These are phyloP conservation scores for Teunomyces panamensis DNA, from an alignment of 805 yeast genomes.

Conservation along the genomic window DNA sequence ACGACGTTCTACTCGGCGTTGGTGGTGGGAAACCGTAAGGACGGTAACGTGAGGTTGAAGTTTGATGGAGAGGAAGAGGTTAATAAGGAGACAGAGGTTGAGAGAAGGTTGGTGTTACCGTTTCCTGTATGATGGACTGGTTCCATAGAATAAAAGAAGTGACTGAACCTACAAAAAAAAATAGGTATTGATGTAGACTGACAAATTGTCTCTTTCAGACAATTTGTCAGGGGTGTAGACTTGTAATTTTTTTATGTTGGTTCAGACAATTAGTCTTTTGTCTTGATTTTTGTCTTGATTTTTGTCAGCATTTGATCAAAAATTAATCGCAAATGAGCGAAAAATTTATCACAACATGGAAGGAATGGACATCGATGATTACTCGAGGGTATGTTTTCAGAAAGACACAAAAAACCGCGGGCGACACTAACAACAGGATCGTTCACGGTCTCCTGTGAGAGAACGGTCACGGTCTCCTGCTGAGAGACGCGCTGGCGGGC, in stretches of 20 bases:
- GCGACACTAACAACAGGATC: conserved; percentile 17
- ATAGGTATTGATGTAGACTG: neutral
- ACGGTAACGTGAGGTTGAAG: conserved; percentile 71
- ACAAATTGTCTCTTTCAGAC: neutral
- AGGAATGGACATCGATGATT: conserved; percentile 61
- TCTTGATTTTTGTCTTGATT: neutral
- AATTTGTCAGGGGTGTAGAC: no score
- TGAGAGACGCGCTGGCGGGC: neutral
- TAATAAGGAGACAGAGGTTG: conserved; percentile 92
- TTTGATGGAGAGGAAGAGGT: conserved; percentile 98
- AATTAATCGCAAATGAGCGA: neutral
- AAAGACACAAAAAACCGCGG: neutral
- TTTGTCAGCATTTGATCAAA: neutral
- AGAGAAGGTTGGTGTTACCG: conserved; percentile 77
- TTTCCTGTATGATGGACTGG: conserved; percentile 39
- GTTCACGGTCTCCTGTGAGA: conserved; percentile 26
- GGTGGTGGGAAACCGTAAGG: conserved; percentile 73
- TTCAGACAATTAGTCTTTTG: neutral
- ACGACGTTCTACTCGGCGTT: conserved; percentile 96
- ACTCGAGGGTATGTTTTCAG: conserved; percentile 50
- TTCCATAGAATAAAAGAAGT: no score
- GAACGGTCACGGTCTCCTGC: conserved; percentile 13
- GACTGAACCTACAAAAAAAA: no score
- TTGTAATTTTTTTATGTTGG: neutral
- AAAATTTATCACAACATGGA: conserved; percentile 39